Conservation (phyloP, 2,329 filamentous ascomycete species). For the Botryotinia convoluta region DNA sequence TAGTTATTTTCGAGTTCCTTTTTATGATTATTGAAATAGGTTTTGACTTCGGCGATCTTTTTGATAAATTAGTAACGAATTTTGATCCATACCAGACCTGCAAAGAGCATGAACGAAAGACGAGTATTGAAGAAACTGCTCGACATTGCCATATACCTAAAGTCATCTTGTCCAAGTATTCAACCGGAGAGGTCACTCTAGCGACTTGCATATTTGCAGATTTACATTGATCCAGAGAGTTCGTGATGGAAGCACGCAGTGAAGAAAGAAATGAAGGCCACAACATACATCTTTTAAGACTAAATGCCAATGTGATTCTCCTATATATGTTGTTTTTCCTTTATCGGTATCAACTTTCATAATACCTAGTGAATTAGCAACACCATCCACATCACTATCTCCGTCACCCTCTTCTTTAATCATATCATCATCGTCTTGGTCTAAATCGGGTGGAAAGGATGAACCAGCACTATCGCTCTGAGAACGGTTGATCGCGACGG, state of each 20-base stretch:
- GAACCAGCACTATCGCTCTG: conserved; percentile 37
- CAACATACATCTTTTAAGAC: conserved; percentile 64
- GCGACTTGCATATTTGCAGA: conserved; percentile 11
- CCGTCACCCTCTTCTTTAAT: conserved; percentile 56
- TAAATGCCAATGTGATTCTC: conserved; percentile 80
- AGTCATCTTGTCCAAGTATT: background rate
- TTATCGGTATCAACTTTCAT: conserved; percentile 77
- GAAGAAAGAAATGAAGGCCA: background rate
- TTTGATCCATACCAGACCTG: background rate
- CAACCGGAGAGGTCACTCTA: background rate
- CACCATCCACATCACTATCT: conserved; percentile 62
- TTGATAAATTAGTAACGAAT: conserved; percentile 5
- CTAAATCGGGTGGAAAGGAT: conserved; percentile 43
- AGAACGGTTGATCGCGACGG: conserved; percentile 44
- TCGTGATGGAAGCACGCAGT: background rate
- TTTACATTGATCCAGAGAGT: background rate
- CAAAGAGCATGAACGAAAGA: background rate
- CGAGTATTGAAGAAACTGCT: too few relatives aligned
- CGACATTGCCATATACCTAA: background rate
- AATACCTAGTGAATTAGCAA: conserved; percentile 73
- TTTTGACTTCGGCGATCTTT: conserved; percentile 87
- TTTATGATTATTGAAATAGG: conserved; percentile 81
- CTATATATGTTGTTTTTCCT: conserved; percentile 74
- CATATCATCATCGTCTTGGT: conserved; percentile 57
- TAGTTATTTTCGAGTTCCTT: conserved; percentile 84